Percentiles rank a stretch among this genome's conserved stretches.
Conservation (phyloP, 352 stramenopile genomes). For the Phytophthora crassamura region DNA sequence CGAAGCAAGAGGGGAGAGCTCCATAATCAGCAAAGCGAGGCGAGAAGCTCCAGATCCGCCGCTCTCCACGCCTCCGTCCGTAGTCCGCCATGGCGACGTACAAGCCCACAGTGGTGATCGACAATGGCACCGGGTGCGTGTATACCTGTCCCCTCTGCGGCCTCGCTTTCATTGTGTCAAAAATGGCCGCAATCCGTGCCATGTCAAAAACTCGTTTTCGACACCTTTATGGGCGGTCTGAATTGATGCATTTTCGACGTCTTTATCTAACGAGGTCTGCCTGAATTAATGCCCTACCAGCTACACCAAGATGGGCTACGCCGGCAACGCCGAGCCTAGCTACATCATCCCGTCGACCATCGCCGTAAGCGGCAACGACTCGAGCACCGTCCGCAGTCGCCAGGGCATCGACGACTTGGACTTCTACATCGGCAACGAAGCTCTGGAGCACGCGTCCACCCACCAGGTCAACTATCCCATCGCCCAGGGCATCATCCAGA, state of each 20-base stretch:
- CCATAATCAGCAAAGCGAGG: constrained; percentile 38
- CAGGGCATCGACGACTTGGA: constrained; percentile 95
- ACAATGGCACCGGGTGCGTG: constrained; percentile 95
- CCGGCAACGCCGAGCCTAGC: constrained; percentile 93
- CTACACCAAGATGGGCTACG: constrained; percentile 97
- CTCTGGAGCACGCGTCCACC: constrained; percentile 87
- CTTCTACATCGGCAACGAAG: constrained; percentile 96
- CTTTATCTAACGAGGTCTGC: background rate
- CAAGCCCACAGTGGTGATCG: constrained; percentile 96
- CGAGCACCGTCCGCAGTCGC: constrained; percentile 78
- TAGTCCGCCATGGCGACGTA: constrained; percentile 57
- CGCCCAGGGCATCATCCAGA: constrained; percentile 91
- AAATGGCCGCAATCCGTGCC: background rate
- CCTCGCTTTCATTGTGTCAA: background rate
- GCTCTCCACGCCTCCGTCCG: background rate
- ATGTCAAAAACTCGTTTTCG: constrained; percentile 3
- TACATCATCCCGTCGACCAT: constrained; percentile 97
- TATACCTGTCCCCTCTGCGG: background rate
- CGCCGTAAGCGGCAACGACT: constrained; percentile 72
- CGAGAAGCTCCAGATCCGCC: constrained; percentile 21
- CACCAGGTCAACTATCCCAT: constrained; percentile 94
- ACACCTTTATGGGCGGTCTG: background rate
- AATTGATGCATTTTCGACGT: background rate
- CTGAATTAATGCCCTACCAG: constrained; percentile 41
- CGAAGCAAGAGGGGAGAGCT: constrained; percentile 27